Evolutionary conservation across 176 grass and related monocot species (phyloP), one percentile per base, ranked within the genome.

Genomic region (Elymus sibiricus): DNA sequence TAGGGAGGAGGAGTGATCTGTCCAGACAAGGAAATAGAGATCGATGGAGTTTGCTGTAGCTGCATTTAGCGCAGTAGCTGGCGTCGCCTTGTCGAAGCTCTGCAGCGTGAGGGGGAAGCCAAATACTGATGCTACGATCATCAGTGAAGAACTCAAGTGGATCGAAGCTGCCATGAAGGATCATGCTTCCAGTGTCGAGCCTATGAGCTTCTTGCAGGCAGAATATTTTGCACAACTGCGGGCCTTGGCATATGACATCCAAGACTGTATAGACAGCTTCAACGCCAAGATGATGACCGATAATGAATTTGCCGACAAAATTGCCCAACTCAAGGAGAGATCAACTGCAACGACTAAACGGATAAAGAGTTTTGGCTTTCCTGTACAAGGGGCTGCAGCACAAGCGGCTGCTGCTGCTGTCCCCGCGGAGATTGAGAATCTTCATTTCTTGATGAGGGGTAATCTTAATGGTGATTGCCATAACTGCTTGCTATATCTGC

Each of bases 281-380:
- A 19, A 70, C 11, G 62, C 62, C 62, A 15, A 64, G 4, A 64
- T 14, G 62, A 64, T 1, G 62, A 15, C 4, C 12, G 11, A 5
- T 2, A 5, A 0, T 26, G 26, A 13, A 0, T 64, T 64, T 64
- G 62, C 62, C 1, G 2, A 5, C 6, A 0, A 65, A 13, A 65
- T 65, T 65, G 63, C 63, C 29, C 2, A 0, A 65, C 63, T 65
- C 27, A 65, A 65, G 27, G 63, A 7, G 8, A 65, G 63, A 1
- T 29, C 63, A 32, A 31, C 0, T 0, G 43, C 0, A 46, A 46
- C 43, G 1, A 46, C 43, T 46, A 3, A 46, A 0, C 43, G 43
- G 43, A 14, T 44, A 44, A 0, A 44, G 0, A 44, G 11, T 11
- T 44, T 44, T 13, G 43, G 43, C 43, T 44, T 44, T 44, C 43